Percentiles rank a stretch among this genome's conserved stretches.
Evolutionary conservation across 1,284 basidiomycete species (phyloP).

Genomic region (Xanthoconium separans): DNA sequence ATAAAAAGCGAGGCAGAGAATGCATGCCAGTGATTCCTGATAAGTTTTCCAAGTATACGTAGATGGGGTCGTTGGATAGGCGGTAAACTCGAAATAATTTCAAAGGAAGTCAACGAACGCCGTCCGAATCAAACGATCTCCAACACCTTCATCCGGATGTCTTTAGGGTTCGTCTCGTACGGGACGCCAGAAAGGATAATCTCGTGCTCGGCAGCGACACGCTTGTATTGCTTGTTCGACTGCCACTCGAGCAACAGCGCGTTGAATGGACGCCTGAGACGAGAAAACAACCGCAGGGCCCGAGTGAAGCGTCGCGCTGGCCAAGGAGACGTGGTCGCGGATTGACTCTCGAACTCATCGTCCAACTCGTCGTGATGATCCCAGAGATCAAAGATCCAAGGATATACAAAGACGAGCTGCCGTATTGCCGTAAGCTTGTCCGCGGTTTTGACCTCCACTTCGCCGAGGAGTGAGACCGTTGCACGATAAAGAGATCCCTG

Average conservation of each 20-base stretch:
- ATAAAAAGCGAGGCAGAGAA: too few relatives aligned
- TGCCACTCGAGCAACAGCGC: slow-evolving; percentile 3
- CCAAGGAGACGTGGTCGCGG: not conserved
- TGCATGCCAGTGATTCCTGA: too few relatives aligned
- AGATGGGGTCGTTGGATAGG: not conserved
- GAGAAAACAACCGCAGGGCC: slow-evolving; percentile 9
- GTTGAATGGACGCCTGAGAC: slow-evolving; percentile 10
- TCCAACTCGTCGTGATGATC: not conserved
- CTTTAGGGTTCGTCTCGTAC: not conserved
- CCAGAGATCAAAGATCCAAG: slow-evolving; percentile 6
- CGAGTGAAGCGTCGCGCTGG: not conserved
- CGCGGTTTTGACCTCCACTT: slow-evolving; percentile 4
- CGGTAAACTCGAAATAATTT: too few relatives aligned
- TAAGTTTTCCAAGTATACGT: too few relatives aligned
- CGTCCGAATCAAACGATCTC: not conserved
- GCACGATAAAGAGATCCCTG: not conserved
- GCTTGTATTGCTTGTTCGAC: not conserved
- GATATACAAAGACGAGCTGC: slow-evolving; percentile 7
- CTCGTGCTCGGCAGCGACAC: not conserved
- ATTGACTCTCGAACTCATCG: not conserved
- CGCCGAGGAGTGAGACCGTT: not conserved
- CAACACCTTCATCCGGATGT: not conserved
- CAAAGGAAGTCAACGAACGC: not conserved
- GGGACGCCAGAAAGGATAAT: not conserved
- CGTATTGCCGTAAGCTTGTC: slow-evolving; percentile 2